Percentiles rank a stretch among this genome's conserved stretches.
phyloP scores from a whole-genome alignment of 2,329 filamentous ascomycete species.

The Colletotrichum caudatum region DNA sequence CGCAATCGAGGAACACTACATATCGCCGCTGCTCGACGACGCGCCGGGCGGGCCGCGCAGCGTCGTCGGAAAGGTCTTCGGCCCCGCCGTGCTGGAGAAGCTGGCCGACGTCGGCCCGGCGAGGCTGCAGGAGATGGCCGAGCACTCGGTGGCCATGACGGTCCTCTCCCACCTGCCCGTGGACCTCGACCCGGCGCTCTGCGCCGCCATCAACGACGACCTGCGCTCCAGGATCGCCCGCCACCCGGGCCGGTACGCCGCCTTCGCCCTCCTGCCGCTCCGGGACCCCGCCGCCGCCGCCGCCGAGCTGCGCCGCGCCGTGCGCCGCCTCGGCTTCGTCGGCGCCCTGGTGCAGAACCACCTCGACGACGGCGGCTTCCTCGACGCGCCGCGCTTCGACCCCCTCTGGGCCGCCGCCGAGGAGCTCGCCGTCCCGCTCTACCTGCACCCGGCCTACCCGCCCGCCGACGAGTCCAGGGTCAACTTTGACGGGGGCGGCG shows the following conservation, averaged over 20 bases:
- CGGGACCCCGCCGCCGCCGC: constrained; percentile 47
- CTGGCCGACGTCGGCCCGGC: constrained; percentile 16
- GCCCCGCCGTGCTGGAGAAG: constrained; percentile 9
- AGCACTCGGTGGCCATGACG: constrained; percentile 16
- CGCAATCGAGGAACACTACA: constrained; percentile 31
- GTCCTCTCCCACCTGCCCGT: constrained; percentile 26
- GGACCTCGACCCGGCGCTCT: not conserved
- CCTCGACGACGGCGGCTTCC: constrained; percentile 48
- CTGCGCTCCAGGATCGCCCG: constrained; percentile 9
- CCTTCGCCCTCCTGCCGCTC: constrained; percentile 10
- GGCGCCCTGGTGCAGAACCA: constrained; percentile 46
- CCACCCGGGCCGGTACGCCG: constrained; percentile 51
- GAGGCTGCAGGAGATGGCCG: constrained; percentile 19
- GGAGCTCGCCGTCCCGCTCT: constrained; percentile 62
- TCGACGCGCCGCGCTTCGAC: constrained; percentile 48
- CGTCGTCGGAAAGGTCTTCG: not conserved
- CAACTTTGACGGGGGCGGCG: constrained; percentile 54
- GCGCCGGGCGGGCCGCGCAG: not conserved
- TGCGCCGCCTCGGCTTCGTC: constrained; percentile 49
- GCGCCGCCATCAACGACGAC: constrained; percentile 31
- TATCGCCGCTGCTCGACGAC: constrained; percentile 17
- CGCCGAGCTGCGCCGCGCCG: constrained; percentile 47
- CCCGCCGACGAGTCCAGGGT: constrained; percentile 42
- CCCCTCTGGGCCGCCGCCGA: constrained; percentile 51
- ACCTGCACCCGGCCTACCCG: constrained; percentile 58